Percentiles rank a stretch among this genome's conserved stretches.
Evolutionary conservation across 768 basidiomycete species (phyloP).

Genomic region (Suillus tomentosus): DNA sequence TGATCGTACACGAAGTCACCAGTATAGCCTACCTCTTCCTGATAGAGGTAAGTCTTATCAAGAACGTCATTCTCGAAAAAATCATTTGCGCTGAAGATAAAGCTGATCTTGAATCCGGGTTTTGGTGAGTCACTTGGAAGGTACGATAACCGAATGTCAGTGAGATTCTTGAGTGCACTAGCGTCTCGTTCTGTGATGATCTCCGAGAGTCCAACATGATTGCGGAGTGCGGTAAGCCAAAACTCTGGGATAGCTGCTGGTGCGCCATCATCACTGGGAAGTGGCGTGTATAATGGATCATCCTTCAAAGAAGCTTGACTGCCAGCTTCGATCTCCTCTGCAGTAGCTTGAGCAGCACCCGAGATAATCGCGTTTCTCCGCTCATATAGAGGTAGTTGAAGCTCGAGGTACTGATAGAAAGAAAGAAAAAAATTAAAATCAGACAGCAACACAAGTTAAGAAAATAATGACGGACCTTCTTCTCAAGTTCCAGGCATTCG

Average conservation of each 20-base stretch:
- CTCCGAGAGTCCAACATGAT: slow-evolving; percentile 83
- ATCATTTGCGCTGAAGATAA: slow-evolving; percentile 80
- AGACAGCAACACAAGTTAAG: slow-evolving; percentile 16
- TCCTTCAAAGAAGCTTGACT: slow-evolving; percentile 73
- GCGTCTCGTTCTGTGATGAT: slow-evolving; percentile 94
- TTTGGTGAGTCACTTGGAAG: slow-evolving; percentile 62
- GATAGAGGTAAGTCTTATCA: slow-evolving; percentile 94
- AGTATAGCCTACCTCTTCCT: slow-evolving; percentile 89
- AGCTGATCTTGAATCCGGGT: slow-evolving; percentile 90
- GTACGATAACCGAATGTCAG: slow-evolving; percentile 81
- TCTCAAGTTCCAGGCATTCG: slow-evolving; percentile 93
- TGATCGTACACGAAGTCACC: slow-evolving; percentile 98
- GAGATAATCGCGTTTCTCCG: slow-evolving; percentile 84
- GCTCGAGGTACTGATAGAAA: slow-evolving; percentile 60
- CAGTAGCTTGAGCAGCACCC: slow-evolving; percentile 70
- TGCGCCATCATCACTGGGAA: slow-evolving; percentile 53
- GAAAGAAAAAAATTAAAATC: slow-evolving; percentile 9
- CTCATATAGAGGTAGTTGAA: slow-evolving; percentile 84
- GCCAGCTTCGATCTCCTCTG: slow-evolving; percentile 83
- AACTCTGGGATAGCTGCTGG: slow-evolving; percentile 79
- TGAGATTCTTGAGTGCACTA: slow-evolving; percentile 78
- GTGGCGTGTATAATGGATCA: slow-evolving; percentile 65
- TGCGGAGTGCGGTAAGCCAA: slow-evolving; percentile 96
- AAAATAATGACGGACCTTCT: slow-evolving; percentile 64
- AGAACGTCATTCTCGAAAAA: slow-evolving; percentile 85